Evolutionary conservation across 2,329 filamentous ascomycete species (phyloP).

Genomic region (Elsinoe australis): DNA sequence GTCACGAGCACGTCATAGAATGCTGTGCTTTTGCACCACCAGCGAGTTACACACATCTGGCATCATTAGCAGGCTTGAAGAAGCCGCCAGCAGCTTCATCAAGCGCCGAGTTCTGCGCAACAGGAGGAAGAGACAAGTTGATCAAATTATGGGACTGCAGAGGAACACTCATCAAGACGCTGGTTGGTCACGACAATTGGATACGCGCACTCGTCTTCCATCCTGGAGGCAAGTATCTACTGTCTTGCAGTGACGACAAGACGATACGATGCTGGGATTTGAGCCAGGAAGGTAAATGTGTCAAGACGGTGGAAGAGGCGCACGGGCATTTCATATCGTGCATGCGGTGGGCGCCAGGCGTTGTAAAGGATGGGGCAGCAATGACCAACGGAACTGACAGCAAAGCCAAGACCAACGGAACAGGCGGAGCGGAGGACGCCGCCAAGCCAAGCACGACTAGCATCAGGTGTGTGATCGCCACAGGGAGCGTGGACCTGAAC

Average conservation of each 20-base stretch:
- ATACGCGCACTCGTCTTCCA: conserved; percentile 80
- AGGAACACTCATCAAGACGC: conserved; percentile 74
- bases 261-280: conserved; percentile 92
- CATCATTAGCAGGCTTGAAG: conserved; percentile 71
- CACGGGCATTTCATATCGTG: conserved; percentile 82
- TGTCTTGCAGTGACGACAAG: conserved; percentile 84
- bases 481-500: conserved; percentile 74
- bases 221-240: conserved; percentile 80
- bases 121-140: conserved; percentile 80
- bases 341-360: conserved; percentile 76
- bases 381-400: conserved; percentile 30
- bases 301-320: conserved; percentile 68
- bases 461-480: conserved; percentile 79
- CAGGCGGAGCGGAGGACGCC: conserved; percentile 43
- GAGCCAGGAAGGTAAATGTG: conserved; percentile 79
- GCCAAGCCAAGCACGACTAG: conserved; percentile 44
- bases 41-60: conserved; percentile 67
- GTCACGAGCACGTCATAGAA: conserved; percentile 79
- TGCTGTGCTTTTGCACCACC: conserved; percentile 82
- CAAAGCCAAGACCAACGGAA: conserved; percentile 19
- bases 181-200: conserved; percentile 92
- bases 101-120: conserved; percentile 80
- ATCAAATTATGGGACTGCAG: conserved; percentile 84
- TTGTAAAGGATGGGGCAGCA: conserved; percentile 51
- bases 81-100: conserved; percentile 67